phyloP scores from a whole-genome alignment of 2,329 filamentous ascomycete genomes.

The Ophiosphaerella herpotricha region DNA sequence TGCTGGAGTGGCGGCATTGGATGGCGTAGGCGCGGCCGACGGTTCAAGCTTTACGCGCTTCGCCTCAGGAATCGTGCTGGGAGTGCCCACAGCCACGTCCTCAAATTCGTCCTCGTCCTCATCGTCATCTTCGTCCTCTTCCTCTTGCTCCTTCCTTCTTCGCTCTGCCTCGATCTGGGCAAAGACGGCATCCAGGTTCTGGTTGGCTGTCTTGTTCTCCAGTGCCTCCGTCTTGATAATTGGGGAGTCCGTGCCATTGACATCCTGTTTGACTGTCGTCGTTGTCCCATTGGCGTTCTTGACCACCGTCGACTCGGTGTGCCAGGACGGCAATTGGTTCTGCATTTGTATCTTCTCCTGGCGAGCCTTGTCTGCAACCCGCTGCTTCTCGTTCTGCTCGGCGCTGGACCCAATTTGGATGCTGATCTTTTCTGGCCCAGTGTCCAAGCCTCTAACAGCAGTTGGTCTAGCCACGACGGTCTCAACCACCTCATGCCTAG shows the following conservation, averaged over 20 bases:
- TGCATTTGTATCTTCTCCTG: constrained; percentile 69
- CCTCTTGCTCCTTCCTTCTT: constrained; percentile 49
- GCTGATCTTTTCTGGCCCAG: constrained; percentile 69
- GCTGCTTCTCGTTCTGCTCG: constrained; percentile 69
- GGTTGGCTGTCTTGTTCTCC: constrained; percentile 57
- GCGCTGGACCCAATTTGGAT: constrained; percentile 70
- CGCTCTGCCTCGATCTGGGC: constrained; percentile 66
- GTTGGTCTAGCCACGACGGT: constrained; percentile 61
- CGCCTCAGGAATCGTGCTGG: constrained; percentile 45
- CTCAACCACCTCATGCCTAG: constrained; percentile 63
- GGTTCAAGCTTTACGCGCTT: constrained; percentile 68
- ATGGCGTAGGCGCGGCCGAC: constrained; percentile 42
- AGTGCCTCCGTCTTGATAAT: constrained; percentile 51
- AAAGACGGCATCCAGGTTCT: constrained; percentile 69
- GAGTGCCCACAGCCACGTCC: constrained; percentile 40
- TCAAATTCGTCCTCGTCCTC: constrained; percentile 54
- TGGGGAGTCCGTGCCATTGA: constrained; percentile 43
- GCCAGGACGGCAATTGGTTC: constrained; percentile 73
- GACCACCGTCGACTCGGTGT: constrained; percentile 69
- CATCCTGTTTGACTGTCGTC: constrained; percentile 41
- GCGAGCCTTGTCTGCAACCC: constrained; percentile 65
- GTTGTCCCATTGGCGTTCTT: constrained; percentile 53
- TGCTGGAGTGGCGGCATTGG: constrained; percentile 38
- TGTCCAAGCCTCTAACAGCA: constrained; percentile 70
- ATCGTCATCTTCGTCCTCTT: constrained; percentile 51